Conservation (phyloP, 225 moss, liverwort and hornwort genomes). For the Straminergon stramineum region DNA sequence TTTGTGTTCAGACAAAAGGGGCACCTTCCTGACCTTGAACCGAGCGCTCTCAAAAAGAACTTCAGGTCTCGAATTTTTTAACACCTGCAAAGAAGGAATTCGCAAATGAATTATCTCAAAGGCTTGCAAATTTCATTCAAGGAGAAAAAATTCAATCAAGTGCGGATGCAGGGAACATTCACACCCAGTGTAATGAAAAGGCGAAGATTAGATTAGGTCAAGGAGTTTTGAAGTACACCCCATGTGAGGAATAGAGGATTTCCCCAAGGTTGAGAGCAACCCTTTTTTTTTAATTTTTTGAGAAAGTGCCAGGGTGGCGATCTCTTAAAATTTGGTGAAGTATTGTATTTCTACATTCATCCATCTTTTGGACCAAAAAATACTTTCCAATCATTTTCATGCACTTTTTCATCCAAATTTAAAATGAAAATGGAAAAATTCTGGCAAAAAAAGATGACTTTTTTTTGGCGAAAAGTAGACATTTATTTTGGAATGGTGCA, state of each 20-base stretch:
- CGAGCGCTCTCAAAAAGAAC: background rate
- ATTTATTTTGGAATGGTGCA: too few relatives aligned
- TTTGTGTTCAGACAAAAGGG: background rate
- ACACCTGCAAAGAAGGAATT: conserved; percentile 8
- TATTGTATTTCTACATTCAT: too few relatives aligned
- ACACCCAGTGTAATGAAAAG: background rate
- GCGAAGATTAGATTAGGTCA: background rate
- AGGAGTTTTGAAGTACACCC: background rate
- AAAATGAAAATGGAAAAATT: too few relatives aligned
- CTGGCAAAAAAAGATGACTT: too few relatives aligned
- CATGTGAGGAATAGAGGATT: background rate
- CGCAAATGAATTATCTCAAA: background rate
- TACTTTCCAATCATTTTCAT: too few relatives aligned
- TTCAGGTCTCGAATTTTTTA: conserved; percentile 18
- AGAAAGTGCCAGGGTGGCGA: too few relatives aligned
- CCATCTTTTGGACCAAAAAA: too few relatives aligned
- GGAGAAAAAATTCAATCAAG: background rate
- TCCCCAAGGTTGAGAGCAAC: background rate
- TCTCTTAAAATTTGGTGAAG: too few relatives aligned
- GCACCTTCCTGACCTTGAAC: background rate
- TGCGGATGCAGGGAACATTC: background rate
- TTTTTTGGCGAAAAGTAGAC: too few relatives aligned
- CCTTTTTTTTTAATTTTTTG: too few relatives aligned
- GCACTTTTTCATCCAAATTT: too few relatives aligned
- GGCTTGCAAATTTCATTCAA: background rate